Base-by-base conservation (phyloP, 495 filamentous ascomycete species). In the Podospora sp. region DNA sequence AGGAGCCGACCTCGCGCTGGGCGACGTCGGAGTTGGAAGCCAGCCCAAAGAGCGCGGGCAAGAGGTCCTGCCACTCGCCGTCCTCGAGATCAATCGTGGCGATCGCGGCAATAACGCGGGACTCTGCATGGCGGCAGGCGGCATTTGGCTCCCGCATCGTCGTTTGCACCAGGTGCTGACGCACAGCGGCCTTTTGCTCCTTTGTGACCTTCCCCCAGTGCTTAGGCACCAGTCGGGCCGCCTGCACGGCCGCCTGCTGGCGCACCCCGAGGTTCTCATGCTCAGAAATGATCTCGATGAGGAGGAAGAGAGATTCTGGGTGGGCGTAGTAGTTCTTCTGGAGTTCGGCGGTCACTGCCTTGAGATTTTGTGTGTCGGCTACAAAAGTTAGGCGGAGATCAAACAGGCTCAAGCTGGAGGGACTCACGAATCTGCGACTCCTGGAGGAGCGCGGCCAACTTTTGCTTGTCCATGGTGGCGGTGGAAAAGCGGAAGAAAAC, bases 281-380 rank as follows among this genome's bases (percentile, higher is more conserved):
- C 50, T 88, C 88, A 29, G 89, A 89, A 63, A 96, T 84, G 70
- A 97, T 86, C 74, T 97, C 92, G 59, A 98, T 84, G 35, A 99
- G 89, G 71, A 91, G 84, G 26, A 91, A 82, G 8, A 99, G 87
- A 4, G 92, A 90, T 66, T 92, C 85, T 6, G 94, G 92, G 64
- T 94, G 86, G 65, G 88, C 87, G 79, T 95, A 98, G 84, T 91
- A 97, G 72, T 91, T 91, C 74, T 94, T 92, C 78, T 94, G 93
- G 58, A 99, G 86, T 68, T 90, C 86, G 12, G 89, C 86, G n/a
- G 95, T 99, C 36, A 93, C 93, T 62, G 90, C 86, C 84, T 97
- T 97, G 74, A 99, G 88, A 68, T 83, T 86, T 35, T 89, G 84
- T 55, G 92, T 94, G 75, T 94, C 88, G 70, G 91, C 90, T 93